phyloP scores from a whole-genome alignment of 352 stramenopile species.

The Elongisporangium undulatum region DNA sequence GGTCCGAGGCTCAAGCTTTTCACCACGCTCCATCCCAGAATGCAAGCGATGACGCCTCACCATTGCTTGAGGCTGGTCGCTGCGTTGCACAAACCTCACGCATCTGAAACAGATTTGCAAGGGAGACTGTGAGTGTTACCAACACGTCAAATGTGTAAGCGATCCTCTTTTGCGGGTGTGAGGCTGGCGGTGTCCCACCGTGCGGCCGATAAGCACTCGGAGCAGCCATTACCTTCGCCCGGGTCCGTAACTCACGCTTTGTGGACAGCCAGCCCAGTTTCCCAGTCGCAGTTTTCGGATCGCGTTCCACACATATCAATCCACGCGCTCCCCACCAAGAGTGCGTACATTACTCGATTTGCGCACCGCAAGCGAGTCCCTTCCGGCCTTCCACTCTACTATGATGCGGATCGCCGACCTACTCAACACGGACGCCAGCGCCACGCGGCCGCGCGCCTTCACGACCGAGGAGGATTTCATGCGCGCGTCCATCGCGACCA shows the following conservation, averaged over 20 bases:
- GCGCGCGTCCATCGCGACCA: neutral
- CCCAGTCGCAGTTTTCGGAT: neutral
- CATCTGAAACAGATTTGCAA: neutral
- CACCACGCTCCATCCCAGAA: neutral
- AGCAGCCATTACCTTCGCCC: neutral
- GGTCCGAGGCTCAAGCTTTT: neutral
- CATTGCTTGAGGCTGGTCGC: neutral
- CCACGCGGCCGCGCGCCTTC: slow-evolving; percentile 2
- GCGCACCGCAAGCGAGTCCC: neutral
- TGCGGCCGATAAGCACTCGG: neutral
- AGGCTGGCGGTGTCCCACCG: neutral
- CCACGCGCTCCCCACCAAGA: neutral
- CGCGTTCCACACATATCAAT: neutral
- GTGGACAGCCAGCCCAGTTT: neutral
- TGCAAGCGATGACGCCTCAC: neutral
- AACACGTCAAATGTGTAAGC: neutral
- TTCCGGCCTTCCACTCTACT: slow-evolving; percentile 3
- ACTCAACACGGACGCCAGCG: slow-evolving; percentile 13
- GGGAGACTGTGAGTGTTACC: neutral
- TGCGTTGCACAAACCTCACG: neutral
- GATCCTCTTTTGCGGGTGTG: neutral
- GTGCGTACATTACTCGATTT: neutral
- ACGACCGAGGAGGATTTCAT: slow-evolving; percentile 1
- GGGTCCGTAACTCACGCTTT: neutral
- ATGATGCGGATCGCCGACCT: slow-evolving; percentile 32